Conservation (phyloP, 805 yeast species). For the Myxozyma neglecta region DNA sequence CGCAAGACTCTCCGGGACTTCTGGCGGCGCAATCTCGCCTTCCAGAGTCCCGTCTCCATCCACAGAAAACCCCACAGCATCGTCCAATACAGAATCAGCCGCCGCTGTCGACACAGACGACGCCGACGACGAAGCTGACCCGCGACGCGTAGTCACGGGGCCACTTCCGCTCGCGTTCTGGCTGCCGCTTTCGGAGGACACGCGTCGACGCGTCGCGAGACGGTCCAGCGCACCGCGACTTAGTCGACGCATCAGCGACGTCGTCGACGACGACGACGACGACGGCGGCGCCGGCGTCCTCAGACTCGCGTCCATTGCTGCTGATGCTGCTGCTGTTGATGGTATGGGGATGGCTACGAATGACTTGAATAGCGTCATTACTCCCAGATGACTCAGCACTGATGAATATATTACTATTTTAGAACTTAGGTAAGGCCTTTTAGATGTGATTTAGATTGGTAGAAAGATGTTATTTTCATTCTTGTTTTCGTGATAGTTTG, state of each 20-base stretch:
- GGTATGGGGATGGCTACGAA: too few species aligned
- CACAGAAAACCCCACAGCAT: slow-evolving; percentile 50
- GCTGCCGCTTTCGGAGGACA: too few species aligned
- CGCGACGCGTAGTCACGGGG: slow-evolving; percentile 10
- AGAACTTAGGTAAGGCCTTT: too few species aligned
- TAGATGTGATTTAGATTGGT: too few species aligned
- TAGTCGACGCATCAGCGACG: slow-evolving; percentile 26
- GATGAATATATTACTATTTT: too few species aligned
- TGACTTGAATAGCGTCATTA: too few species aligned
- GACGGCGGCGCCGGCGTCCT: not conserved
- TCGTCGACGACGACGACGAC: not conserved
- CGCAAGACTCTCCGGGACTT: slow-evolving; percentile 51
- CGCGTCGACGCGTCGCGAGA: slow-evolving; percentile 1
- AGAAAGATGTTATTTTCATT: too few species aligned
- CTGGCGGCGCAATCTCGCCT: slow-evolving; percentile 34
- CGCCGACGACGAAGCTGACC: slow-evolving; percentile 2
- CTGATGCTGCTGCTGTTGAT: not conserved
- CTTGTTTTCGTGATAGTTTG: too few species aligned
- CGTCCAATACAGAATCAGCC: slow-evolving; percentile 34
- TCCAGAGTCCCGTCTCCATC: slow-evolving; percentile 59
- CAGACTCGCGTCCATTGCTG: slow-evolving; percentile 5
- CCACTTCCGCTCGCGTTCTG: not conserved
- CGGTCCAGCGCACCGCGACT: slow-evolving; percentile 31
- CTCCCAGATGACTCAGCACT: too few species aligned
- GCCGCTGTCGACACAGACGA: not conserved